Base-by-base conservation (phyloP, 306 rosid genomes). In the Oemleria cerasiformis region DNA sequence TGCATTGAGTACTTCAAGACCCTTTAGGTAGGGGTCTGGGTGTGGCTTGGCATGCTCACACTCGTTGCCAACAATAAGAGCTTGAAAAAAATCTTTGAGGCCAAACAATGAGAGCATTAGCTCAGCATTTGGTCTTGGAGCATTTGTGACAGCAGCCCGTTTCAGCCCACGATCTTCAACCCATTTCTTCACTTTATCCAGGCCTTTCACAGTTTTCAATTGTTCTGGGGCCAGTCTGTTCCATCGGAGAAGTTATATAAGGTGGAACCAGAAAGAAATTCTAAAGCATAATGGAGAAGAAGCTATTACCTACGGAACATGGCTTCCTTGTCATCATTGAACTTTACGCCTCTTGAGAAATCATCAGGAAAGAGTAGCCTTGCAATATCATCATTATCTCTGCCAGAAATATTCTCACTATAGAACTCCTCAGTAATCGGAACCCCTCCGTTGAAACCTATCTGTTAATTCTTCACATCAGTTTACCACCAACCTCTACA, bases 131-230 rank as follows among this genome's bases (percentile, higher is more conserved):
- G 79, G 59, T 72, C 90, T 84, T 19, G 98, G 98, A 77, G 98
- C 97, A 61, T 94, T 94, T 49, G 98, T 94, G 55, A 94, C 98
- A 13, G 98, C 98, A 71, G 97, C 98, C 48, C 95, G 86, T 71
- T 91, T 94, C 84, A 94, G 72, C 41, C 95, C 96, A 2, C 67
- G 90, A 23, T 77, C 80, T 84, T 94, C 97, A 16, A 91, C 59
- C 97, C 98, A 91, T 84, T 94, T 91, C 80, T 80, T 87, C 80
- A 94, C 80, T 77, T 79, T 86, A 58, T 84, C 57, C 9, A 94
- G 83, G 44, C 98, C 98, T 73, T 73, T 77, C 77, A 94, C 73
- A 47, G 98, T 84, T 78, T 87, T 78, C 75, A 94, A 9, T 78
- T 94, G 84, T 43, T 87, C 88, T 16, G 70, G 56, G 6, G 78